Evolutionary conservation across 2,329 filamentous ascomycete species (phyloP), one percentile per base, ranked within the genome.

Genomic region (Botrytis paeoniae): DNA sequence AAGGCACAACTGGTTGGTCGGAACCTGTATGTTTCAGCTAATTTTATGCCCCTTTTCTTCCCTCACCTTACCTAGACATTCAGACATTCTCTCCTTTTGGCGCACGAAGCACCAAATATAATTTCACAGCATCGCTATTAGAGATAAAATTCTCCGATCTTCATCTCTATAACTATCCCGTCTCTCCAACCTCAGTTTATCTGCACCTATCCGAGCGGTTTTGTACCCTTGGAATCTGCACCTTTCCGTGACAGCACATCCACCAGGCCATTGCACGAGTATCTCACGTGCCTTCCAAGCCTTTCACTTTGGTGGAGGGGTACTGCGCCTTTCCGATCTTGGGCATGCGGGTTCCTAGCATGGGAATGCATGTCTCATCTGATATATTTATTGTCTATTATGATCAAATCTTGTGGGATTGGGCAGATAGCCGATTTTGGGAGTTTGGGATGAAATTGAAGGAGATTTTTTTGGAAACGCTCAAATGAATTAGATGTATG

Each of bases 201-300:
- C 48, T 69, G 65, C 48, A 57, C 18, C n/a, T 43, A 57, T 57
- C 65, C 65, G 65, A 41, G 48, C 65, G 48, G 65, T 69, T 69
- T 69, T 69, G 65, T 69, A 57, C 65, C 64, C 51, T 69, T 69
- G 65, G 65, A 69, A 69, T n/a, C 65, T 69, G 65, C 65, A 69
- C 3, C 48, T 69, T 69, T 69, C 65, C 65, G 65, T 69, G 65
- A 69, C 65, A 69, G 65, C 48, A 69, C 65, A 69, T 69, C 65
- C 65, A 69, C 48, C 14, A 69, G 39, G 32, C 45, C 51, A 69
- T 57, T 48, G 37, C 65, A 69, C 65, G 65, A 69, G 48, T 69
- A 69, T 57, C 65, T 54, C 65, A 69, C 65, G 65, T 69, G 65
- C 65, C 10, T 59, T 69, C 29, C n/a, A 41, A 57, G 65, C 65